These are phyloP conservation scores for Sinapis alba DNA, from an alignment of 441 rosid species.

Conservation along the genomic window DNA sequence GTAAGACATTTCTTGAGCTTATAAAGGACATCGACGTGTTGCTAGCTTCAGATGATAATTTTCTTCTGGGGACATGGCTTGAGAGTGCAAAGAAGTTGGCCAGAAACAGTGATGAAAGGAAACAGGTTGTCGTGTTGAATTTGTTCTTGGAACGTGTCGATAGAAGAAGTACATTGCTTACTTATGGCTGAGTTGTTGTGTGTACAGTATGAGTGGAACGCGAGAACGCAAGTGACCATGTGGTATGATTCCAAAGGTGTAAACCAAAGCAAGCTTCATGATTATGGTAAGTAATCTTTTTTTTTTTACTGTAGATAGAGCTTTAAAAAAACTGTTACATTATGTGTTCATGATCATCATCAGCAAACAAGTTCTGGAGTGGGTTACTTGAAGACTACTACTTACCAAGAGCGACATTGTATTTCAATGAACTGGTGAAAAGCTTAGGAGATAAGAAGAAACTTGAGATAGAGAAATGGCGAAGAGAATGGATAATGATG, in stretches of 20 bases:
- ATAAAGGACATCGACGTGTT: conserved; percentile 76
- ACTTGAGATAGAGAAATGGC: conserved; percentile 67
- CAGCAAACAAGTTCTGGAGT: conserved; percentile 97
- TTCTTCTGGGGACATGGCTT: conserved; percentile 91
- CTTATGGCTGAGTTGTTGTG: conserved; percentile 14
- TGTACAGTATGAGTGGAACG: conserved; percentile 51
- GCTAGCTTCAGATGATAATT: conserved; percentile 85
- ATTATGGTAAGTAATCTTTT: not conserved
- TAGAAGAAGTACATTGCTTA: conserved; percentile 3
- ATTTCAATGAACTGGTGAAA: conserved; percentile 50
- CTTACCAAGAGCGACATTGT: conserved; percentile 64
- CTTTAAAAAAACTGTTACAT: not conserved
- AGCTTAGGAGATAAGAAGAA: conserved; percentile 55
- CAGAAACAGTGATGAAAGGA: conserved; percentile 56
- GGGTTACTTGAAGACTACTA: conserved; percentile 79
- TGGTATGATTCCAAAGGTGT: conserved; percentile 63
- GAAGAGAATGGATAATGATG: conserved; percentile 71
- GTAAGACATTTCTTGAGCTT: conserved; percentile 66
- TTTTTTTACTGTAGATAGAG: not conserved
- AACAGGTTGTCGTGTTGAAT: conserved; percentile 51
- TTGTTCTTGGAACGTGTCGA: not conserved
- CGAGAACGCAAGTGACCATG: conserved; percentile 95
- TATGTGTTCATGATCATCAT: conserved; percentile 9
- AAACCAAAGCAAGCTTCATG: conserved; percentile 82
- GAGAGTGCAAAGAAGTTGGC: conserved; percentile 81